Base-by-base conservation (phyloP, 768 basidiomycete genomes). In the Candolleomyces eurysporus region DNA sequence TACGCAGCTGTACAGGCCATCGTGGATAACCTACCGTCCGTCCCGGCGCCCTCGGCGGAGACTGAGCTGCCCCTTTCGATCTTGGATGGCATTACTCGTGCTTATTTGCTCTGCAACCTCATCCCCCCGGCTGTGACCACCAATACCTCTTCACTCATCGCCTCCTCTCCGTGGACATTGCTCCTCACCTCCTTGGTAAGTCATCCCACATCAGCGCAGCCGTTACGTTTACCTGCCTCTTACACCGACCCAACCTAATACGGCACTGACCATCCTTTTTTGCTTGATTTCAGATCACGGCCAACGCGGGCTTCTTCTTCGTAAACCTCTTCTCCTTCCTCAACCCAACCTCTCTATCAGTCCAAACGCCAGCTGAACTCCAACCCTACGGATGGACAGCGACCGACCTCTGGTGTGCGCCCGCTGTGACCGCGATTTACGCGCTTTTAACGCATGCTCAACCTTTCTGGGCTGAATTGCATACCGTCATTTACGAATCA, bases 401-500 rank as follows among this genome's bases (percentile, higher is more conserved):
- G 22, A 82, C 85, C 0, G 95, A 96, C 69, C 72, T 94, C 32
- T 96, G 94, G 94, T 85, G 85, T 72, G 92, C 94, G 9, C 88
- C 92, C 7, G 74, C 88, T 65, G 76, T 88, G 66, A 93, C 92
- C 11, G 90, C 79, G 0, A 69, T 95, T 10, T 95, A 92, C 69
- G 87, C 94, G 57, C 82, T 87, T 60, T 81, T 95, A 56, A 94
- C 93, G 9, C 92, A 94, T 64, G 88, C 91, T 2, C 93, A 96
- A 70, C 90, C 93, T 0, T 90, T 90, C 72, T 95, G 88, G 88
- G 84, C 82, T 0, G 84, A 88, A 31, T 58, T 81, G 45, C 86
- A 89, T 64, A 62, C 69, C 5, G 68, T 86, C 17, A 65, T 88
- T 10, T 71, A 79, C 10, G 76, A 79, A 6, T 5, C 17, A 1